Percentiles rank a stretch among this genome's conserved stretches.
Evolutionary conservation across 2,329 filamentous ascomycete species (phyloP).

Genomic region (Pseudogymnoascus sp.): DNA sequence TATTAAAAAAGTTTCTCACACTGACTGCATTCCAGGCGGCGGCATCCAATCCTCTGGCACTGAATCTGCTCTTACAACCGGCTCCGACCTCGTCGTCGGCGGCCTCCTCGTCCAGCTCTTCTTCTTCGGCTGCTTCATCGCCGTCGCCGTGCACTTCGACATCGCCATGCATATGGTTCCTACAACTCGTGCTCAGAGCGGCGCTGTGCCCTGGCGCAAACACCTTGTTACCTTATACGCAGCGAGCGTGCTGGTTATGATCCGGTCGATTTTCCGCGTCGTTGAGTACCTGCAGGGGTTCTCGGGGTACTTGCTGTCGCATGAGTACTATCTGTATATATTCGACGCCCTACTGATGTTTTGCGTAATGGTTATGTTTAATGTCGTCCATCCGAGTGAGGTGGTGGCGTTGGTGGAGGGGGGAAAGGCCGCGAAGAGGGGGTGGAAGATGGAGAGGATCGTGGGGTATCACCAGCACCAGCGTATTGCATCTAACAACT

Average conservation of each 20-base stretch:
- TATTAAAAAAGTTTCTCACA: neutral
- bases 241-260: slow-evolving; percentile 36
- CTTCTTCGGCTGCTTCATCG: slow-evolving; percentile 45
- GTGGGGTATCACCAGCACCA: neutral
- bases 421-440: neutral
- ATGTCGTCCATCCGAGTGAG: slow-evolving; percentile 30
- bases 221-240: slow-evolving; percentile 37
- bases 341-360: slow-evolving; percentile 40
- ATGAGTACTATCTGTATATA: slow-evolving; percentile 38
- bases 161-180: slow-evolving; percentile 29
- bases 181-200: slow-evolving; percentile 14
- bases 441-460: neutral
- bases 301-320: slow-evolving; percentile 35
- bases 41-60: slow-evolving; percentile 26
- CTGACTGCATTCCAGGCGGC: slow-evolving; percentile 12
- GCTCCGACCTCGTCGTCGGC: slow-evolving; percentile 39
- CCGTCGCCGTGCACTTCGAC: slow-evolving; percentile 40
- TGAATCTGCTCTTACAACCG: slow-evolving; percentile 22
- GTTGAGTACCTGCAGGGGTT: slow-evolving; percentile 39
- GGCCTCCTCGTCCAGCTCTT: slow-evolving; percentile 45
- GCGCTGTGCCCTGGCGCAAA: slow-evolving; percentile 25
- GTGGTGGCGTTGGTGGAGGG: slow-evolving; percentile 13
- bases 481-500: neutral
- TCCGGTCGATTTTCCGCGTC: slow-evolving; percentile 39
- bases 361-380: slow-evolving; percentile 32